Base-by-base conservation (phyloP, 2,329 filamentous ascomycete species). In the Hypomyces perniciosus region DNA sequence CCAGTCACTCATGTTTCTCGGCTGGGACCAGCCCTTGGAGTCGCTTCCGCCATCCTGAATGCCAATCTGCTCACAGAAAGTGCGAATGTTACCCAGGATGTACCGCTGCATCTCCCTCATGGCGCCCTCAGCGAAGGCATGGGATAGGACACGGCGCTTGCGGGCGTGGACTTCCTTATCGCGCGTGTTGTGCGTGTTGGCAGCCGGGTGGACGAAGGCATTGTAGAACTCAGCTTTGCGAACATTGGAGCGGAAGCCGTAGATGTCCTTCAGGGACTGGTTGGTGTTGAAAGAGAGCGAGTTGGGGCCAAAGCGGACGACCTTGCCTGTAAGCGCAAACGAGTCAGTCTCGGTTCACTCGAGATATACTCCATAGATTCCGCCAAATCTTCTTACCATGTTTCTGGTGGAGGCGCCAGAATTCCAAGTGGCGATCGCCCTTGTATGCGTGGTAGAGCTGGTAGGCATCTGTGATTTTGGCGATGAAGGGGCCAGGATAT, bases 291-390 rank as follows among this genome's bases (percentile, higher is more conserved):
- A 81, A 1, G 84, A 88, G 39, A 95, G 71, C 54, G 80, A 81
- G 66, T 90, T 89, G 41, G 89, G 89, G 0, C 86, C 86, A 57
- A 86, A 88, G 29, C 89, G 86, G n/a, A 92, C 85, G 46, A 83
- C 66, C n/a, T 74, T 71, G 59, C 81, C 80, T 82, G 44, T 12
- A 48, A 34, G 13, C 12, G 8, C 38, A 48, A 31, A 34, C 8
- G 10, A 29, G 52, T 48, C 28, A 49, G 53, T 44, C 29, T 51
- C 5, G 13, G 5, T 30, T 35, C 2, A 28, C 6, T 9, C 47
- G 44, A 54, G 56, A 42, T 12, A 10, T 10, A 26, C 8, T 20
- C 27, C 8, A 9, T 10, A 6, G 20, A 20, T 20, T 3, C 20
- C 20, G 20, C 20, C 20, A 20, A 20, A 20, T 51, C 9, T 59